Evolutionary conservation across 495 filamentous ascomycete species (phyloP), one percentile per base, ranked within the genome.

Genomic region (Trichocladium antarcticum): DNA sequence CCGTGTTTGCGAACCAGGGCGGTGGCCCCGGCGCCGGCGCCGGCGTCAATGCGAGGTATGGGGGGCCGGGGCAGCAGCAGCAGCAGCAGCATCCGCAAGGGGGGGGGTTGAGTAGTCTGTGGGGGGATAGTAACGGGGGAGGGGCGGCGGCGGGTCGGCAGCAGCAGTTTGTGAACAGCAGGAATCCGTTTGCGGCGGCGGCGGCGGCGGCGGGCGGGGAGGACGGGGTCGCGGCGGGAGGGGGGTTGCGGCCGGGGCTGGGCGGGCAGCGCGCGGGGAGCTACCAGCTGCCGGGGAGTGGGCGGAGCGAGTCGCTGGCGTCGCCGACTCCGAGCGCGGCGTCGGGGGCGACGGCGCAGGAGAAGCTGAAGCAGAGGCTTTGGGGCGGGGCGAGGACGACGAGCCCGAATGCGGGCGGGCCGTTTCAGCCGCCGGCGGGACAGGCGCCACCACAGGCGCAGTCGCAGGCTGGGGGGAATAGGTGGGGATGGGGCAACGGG

Each of bases 221-320:
- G 7, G 45, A 29, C 16, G 42, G 20, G 9, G 42, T 29, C 20
- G 44, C 36, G 34, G 42, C 22, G 14, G 17, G 49, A 28, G 36
- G 42, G 15, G 49, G 49, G 28, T 27, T 50, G 48, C 27, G 49
- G 37, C 42, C 49, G 15, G 49, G 49, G 28, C 24, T 50, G 48
- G 24, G 80, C 6, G 85, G 81, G 51, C 85, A 89, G 64, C 67
- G 82, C 15, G 74, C 74, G 3, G 84, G 82, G 5, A 87, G 84
- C 50, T 83, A 85, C 58, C 84, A 90, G 68, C 67, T 48, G 56
- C 54, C 57, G 53, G 57, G 42, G 14, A 15, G 34, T 36, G 59
- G 63, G 43, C 35, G 55, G 36, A 52, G 53, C 40, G n/a, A n/a
- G n/a, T 58, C 58, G 45, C 62, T 59, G 45, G 53, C 66, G 58